A percentile compares a stretch with the other conserved stretches of the same genome.
Evolutionary conservation across 176 grass and related monocot genomes (phyloP).

Genomic region (Triticum urartu): DNA sequence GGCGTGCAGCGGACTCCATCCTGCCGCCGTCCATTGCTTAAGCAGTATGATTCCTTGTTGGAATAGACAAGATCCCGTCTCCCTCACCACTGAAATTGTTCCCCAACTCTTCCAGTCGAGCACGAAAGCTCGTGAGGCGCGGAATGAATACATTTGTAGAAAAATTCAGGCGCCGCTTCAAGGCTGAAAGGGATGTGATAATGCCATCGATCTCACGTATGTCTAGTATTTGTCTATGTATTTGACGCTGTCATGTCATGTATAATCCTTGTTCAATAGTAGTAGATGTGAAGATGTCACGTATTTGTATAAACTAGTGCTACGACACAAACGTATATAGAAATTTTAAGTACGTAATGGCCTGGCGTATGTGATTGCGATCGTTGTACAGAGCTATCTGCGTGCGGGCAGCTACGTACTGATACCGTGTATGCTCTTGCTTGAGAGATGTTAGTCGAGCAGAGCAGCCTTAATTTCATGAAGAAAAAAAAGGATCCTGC

Average conservation of each 20-base stretch:
- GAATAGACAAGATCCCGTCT: slow-evolving; percentile 37
- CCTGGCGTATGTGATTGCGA: too few species aligned
- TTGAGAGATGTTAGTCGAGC: too few species aligned
- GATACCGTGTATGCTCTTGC: too few species aligned
- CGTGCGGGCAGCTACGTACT: too few species aligned
- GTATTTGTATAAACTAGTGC: too few species aligned
- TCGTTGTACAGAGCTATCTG: too few species aligned
- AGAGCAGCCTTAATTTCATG: too few species aligned
- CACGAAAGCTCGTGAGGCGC: background rate
- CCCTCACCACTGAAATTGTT: background rate
- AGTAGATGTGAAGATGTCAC: too few species aligned
- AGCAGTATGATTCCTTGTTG: slow-evolving; percentile 51
- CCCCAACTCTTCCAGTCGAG: background rate
- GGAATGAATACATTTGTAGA: background rate
- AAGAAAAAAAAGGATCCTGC: too few species aligned
- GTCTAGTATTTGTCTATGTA: background rate
- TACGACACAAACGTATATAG: too few species aligned
- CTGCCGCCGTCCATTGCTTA: slow-evolving; percentile 19
- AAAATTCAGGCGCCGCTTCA: background rate
- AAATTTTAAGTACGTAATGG: too few species aligned
- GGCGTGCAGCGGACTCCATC: slow-evolving; percentile 53
- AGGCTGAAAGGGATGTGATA: background rate
- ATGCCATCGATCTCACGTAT: background rate
- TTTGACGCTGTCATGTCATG: background rate
- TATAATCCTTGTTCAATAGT: background rate